phyloP scores from a whole-genome alignment of 2,329 filamentous ascomycete species.

The Fusarium sp. region DNA sequence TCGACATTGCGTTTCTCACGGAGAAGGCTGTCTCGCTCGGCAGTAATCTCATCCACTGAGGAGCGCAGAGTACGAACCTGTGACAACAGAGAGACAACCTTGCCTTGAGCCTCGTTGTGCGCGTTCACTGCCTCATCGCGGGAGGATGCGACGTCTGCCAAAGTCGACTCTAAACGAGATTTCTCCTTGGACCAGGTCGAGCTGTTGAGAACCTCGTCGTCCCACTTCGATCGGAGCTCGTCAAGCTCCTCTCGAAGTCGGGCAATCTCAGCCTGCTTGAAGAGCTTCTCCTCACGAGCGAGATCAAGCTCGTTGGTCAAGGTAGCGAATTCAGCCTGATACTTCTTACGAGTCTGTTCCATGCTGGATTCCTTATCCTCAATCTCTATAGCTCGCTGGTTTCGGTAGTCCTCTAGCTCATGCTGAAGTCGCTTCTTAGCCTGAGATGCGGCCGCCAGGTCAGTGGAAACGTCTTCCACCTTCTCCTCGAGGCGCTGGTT shows the following conservation, averaged over 20 bases:
- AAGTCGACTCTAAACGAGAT: conserved; percentile 85
- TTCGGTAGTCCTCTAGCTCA: conserved; percentile 96
- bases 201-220: conserved; percentile 96
- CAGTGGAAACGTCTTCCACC: conserved; percentile 89
- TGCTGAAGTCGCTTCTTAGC: conserved; percentile 95
- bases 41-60: conserved; percentile 84
- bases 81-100: conserved; percentile 88
- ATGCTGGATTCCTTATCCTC: conserved; percentile 96
- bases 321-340: conserved; percentile 90
- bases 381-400: conserved; percentile 92
- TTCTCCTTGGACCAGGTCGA: conserved; percentile 99
- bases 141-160: conserved; percentile 89
- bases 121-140: conserved; percentile 92
- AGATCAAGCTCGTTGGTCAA: conserved; percentile 93
- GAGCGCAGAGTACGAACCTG: conserved; percentile 88
- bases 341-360: conserved; percentile 98
- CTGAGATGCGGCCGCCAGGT: conserved; percentile 85
- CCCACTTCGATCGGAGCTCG: conserved; percentile 94
- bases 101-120: conserved; percentile 93
- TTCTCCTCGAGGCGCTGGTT: conserved; percentile 91
- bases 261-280: conserved; percentile 85
- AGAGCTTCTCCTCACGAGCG: conserved; percentile 88
- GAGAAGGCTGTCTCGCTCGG: conserved; percentile 84
- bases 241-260: conserved; percentile 95
- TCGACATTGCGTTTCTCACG: conserved; percentile 94